Evolutionary conservation across 495 filamentous ascomycete species (phyloP).

Genomic region (Polyplosphaeria fusca): DNA sequence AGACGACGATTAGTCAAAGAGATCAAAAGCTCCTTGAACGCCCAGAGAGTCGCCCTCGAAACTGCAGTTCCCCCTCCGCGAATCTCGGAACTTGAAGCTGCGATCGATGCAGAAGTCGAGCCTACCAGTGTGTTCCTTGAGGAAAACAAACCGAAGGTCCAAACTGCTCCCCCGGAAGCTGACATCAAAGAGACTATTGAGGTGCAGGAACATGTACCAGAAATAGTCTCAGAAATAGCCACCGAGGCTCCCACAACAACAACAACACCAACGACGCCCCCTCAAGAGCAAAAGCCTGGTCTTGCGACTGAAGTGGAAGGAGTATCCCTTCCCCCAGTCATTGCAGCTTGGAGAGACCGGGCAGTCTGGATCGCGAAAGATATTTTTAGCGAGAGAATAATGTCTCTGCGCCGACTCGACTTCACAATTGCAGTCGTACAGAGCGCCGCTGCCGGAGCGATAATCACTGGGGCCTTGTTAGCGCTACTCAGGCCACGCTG

Average conservation of each 20-base stretch:
- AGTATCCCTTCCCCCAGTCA: not conserved
- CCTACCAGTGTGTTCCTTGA: not conserved
- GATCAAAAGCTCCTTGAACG: constrained; percentile 78
- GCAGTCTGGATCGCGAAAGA: constrained; percentile 37
- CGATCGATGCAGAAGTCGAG: not conserved
- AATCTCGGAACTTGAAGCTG: constrained; percentile 21
- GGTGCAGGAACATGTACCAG: not conserved
- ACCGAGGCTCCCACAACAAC: not conserved
- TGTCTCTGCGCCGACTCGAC: constrained; percentile 70
- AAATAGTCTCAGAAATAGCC: not conserved
- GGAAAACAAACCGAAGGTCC: not conserved
- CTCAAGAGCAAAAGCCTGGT: not conserved
- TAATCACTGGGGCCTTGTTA: constrained; percentile 58
- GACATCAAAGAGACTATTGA: not conserved
- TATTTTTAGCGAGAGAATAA: constrained; percentile 66
- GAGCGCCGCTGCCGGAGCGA: constrained; percentile 69
- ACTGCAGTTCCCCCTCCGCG: constrained; percentile 12
- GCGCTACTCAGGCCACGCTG: constrained; percentile 54
- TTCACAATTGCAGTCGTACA: constrained; percentile 67
- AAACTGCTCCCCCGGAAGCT: not conserved
- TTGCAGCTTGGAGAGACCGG: constrained; percentile 8
- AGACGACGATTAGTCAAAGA: constrained; percentile 73
- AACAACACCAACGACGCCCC: not conserved
- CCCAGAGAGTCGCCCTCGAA: constrained; percentile 44
- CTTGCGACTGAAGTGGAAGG: constrained; percentile 1